Base-by-base conservation (phyloP, 2,329 filamentous ascomycete genomes). In the Botrytis byssoidea region DNA sequence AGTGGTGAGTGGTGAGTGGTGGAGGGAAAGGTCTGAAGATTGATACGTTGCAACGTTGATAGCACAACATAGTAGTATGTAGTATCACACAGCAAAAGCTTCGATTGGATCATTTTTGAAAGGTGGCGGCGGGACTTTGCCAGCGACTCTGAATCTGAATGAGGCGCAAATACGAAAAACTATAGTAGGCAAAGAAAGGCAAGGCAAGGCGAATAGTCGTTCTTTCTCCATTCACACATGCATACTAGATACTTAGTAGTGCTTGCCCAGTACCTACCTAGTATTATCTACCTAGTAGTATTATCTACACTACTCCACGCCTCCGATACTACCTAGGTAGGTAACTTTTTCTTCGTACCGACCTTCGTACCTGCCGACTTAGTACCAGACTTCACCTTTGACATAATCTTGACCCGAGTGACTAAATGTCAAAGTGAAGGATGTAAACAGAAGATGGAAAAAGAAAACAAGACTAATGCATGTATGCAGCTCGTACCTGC, bases 401-500 rank as follows among this genome's bases (percentile, higher is more conserved):
- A 57, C 65, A 57, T 57, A 57, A 42, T 57, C 48, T 25, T 40
- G 14, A 40, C 35, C 35, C 14, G 14, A 48, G 32, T 51, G 44
- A 67, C 44, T 51, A 37, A 51, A 22, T 16, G 14, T 32, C 35
- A 3, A 3, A 61, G 48, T 14, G n/a, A 55, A 18, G n/a, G 4
- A 37, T 7, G 37, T 37, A 37, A 29, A 32, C n/a, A 29, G 25
- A 57, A 57, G n/a, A 57, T 29, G 16, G n/a, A 18, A 29, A 8
- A 55, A 51, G 14, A n/a, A 55, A 32, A 35, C 22, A 22, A 48
- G 18, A 48, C 68, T 70, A 70, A 16, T 65, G 59, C 42, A 71
- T 64, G 44, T 40, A 68, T 40, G 25, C 51, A 68, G 42, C 25
- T 72, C 59, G 42, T 72, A 35, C 40, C 46, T 51, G 40, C 57